Evolutionary conservation across 129 eudicot species (phyloP).

Genomic region (sunflower (Helianthus annuus)): HanXRQr2.0-SUNRISE NC_035449.2:91695981-91696480

Average conservation of each 20-base stretch:
- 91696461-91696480: too few relatives aligned
- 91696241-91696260: constrained; percentile 85
- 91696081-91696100: constrained; percentile 59
- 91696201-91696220: constrained; percentile 82
- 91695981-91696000: too few relatives aligned
- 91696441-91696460: too few relatives aligned
- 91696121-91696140: constrained; percentile 30
- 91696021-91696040: background rate
- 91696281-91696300: too few relatives aligned
- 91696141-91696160: constrained; percentile 21
- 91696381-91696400: too few relatives aligned
- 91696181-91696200: constrained; percentile 60
- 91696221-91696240: constrained; percentile 84
- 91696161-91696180: constrained; percentile 29
- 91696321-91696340: too few relatives aligned
- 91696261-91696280: constrained; percentile 26
- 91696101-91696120: constrained; percentile 45
- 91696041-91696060: background rate
- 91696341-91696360: too few relatives aligned
- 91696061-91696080: constrained; percentile 30
- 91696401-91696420: too few relatives aligned
- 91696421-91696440: too few relatives aligned
- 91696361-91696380: too few relatives aligned
- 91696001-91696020: too few relatives aligned
- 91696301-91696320: too few relatives aligned